Evolutionary conservation across 2,329 filamentous ascomycete genomes (phyloP).

Genomic region (Massarina eburnea): DNA sequence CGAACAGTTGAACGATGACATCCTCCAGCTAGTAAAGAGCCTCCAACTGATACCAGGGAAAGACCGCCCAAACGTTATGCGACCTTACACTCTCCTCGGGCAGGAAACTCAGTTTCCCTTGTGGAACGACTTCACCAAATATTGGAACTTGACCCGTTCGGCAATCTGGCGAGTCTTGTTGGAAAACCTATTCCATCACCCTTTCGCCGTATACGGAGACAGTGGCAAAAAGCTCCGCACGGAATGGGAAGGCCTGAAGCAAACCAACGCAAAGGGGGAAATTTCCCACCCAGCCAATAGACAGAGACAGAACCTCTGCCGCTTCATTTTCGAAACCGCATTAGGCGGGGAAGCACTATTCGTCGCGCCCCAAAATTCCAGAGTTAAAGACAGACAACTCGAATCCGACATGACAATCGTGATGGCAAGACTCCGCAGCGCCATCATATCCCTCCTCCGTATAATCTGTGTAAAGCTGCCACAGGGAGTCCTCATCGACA

Average conservation of each 20-base stretch:
- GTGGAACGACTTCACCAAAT: background rate
- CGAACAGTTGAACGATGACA: background rate
- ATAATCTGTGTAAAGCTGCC: background rate
- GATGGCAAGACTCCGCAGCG: background rate
- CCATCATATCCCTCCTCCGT: background rate
- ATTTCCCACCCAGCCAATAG: background rate
- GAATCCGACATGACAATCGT: background rate
- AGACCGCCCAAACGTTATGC: background rate
- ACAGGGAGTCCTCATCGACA: background rate
- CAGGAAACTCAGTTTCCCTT: background rate
- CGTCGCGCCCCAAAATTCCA: background rate
- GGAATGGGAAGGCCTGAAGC: background rate
- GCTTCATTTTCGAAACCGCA: background rate
- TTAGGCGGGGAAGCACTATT: background rate
- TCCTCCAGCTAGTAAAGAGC: background rate
- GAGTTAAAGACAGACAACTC: background rate
- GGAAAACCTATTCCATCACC: background rate
- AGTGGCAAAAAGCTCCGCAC: background rate
- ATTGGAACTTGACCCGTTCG: background rate
- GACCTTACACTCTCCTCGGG: background rate
- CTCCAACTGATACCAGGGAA: background rate
- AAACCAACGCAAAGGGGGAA: background rate
- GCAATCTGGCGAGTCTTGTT: background rate
- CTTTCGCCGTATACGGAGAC: background rate
- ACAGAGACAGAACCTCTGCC: background rate